Evolutionary conservation across 2,329 filamentous ascomycete species (phyloP).

Genomic region (Aspergillus caelatus): DNA sequence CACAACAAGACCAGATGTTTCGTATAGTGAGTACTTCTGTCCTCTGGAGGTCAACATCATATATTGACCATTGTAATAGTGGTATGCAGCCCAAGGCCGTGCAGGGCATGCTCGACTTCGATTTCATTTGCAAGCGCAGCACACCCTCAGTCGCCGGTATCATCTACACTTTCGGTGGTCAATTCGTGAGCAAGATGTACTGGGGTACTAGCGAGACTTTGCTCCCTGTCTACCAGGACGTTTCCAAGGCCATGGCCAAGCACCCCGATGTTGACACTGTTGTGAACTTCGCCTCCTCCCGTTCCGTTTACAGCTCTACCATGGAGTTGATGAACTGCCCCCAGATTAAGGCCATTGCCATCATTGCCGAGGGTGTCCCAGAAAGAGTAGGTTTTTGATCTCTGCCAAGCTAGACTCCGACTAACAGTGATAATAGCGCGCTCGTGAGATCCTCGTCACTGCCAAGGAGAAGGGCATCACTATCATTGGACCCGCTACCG

Average conservation of each 20-base stretch:
- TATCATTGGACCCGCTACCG: conserved; percentile 97
- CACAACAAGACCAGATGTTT: conserved; percentile 99
- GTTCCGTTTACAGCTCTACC: conserved; percentile 97
- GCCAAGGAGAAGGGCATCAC: conserved; percentile 98
- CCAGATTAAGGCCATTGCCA: conserved; percentile 98
- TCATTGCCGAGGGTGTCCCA: conserved; percentile 98
- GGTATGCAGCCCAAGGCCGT: conserved; percentile 94
- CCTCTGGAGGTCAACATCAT: neutral
- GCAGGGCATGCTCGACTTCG: conserved; percentile 96
- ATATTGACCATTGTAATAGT: conserved; percentile 44
- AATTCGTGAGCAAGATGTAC: conserved; percentile 99
- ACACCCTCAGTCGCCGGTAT: conserved; percentile 97
- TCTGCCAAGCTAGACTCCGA: neutral
- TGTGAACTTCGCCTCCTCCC: conserved; percentile 99
- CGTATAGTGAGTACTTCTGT: conserved; percentile 71
- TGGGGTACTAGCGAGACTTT: conserved; percentile 99
- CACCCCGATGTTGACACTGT: conserved; percentile 96
- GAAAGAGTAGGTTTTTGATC: conserved; percentile 70
- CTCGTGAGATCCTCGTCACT: conserved; percentile 95
- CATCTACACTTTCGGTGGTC: conserved; percentile 99
- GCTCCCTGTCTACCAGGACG: conserved; percentile 95
- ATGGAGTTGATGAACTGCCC: conserved; percentile 98
- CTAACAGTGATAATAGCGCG: conserved; percentile 62
- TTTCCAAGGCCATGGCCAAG: conserved; percentile 90
- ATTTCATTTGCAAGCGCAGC: conserved; percentile 99